phyloP scores from a whole-genome alignment of 306 rosid genomes.

The Hippophae gyantsensis region DNA sequence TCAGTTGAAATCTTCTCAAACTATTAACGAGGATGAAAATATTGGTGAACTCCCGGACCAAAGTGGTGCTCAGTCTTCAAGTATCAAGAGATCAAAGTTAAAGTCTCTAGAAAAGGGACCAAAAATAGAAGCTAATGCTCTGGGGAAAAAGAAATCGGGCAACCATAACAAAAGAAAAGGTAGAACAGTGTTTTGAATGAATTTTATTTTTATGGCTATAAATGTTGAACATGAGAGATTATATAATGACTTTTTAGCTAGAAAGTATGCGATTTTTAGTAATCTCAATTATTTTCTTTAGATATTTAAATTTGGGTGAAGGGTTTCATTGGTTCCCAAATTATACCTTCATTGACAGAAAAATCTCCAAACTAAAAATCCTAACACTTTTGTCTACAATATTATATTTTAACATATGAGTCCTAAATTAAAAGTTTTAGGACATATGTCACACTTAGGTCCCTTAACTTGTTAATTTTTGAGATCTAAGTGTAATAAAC shows the following conservation, averaged over 20 bases:
- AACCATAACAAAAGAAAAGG: conserved; percentile 35
- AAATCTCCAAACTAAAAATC: too few species aligned
- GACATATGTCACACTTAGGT: too few species aligned
- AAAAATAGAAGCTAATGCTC: conserved; percentile 20
- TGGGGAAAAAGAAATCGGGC: conserved; percentile 29
- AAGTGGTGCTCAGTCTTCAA: conserved; percentile 21
- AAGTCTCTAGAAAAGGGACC: conserved; percentile 19
- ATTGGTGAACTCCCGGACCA: conserved; percentile 15
- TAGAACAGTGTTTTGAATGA: conserved; percentile 15
- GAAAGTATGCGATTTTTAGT: background rate
- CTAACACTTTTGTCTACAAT: too few species aligned
- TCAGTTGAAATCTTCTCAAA: conserved; percentile 23
- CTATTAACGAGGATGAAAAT: conserved; percentile 16
- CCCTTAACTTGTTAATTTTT: too few species aligned
- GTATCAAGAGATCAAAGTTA: conserved; percentile 22
- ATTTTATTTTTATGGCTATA: conserved; percentile 2
- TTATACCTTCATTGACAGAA: too few species aligned
- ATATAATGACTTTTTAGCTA: background rate
- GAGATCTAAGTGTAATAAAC: too few species aligned
- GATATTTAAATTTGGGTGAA: background rate
- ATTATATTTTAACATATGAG: too few species aligned
- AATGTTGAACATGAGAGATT: conserved; percentile 10
- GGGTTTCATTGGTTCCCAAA: too few species aligned
- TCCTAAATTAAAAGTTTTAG: too few species aligned
- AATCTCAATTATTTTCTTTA: background rate